Conservation (phyloP, 2,329 filamentous ascomycete species). For the Onygenales sp. region DNA sequence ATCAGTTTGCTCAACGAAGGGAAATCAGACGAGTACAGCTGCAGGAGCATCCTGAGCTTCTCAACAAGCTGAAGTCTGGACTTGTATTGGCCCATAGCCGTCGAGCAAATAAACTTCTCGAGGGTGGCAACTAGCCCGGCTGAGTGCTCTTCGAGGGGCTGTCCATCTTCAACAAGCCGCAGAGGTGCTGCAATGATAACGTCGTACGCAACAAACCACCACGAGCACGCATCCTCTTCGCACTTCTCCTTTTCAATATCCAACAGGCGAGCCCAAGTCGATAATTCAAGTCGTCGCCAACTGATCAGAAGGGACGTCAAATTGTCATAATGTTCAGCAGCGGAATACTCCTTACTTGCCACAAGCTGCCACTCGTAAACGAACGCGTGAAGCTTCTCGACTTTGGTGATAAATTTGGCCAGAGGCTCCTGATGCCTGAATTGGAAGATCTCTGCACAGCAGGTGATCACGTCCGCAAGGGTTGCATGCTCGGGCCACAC, state of each 20-base stretch:
- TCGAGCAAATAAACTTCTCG: conserved; percentile 66
- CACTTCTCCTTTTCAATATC: conserved; percentile 73
- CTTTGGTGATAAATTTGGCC: conserved; percentile 72
- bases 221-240: conserved; percentile 67
- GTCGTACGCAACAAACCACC: conserved; percentile 97
- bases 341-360: conserved; percentile 70
- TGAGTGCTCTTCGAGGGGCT: conserved; percentile 55
- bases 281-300: conserved; percentile 85
- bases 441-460: conserved; percentile 65
- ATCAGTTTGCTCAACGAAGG: conserved; percentile 49
- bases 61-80: conserved; percentile 61
- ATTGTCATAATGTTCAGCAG: conserved; percentile 60
- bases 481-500: conserved; percentile 66
- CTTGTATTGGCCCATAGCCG: conserved; percentile 71
- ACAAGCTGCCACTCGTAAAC: conserved; percentile 95
- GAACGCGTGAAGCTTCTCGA: conserved; percentile 76
- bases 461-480: conserved; percentile 65
- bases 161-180: conserved; percentile 49
- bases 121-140: conserved; percentile 64
- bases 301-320: conserved; percentile 72
- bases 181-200: conserved; percentile 69
- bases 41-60: conserved; percentile 54
- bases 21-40: conserved; percentile 51
- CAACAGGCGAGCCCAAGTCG: conserved; percentile 83
- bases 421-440: conserved; percentile 74